Evolutionary conservation across 164 flowering plant species (phyloP).

Genomic region (Annona cherimola): DNA sequence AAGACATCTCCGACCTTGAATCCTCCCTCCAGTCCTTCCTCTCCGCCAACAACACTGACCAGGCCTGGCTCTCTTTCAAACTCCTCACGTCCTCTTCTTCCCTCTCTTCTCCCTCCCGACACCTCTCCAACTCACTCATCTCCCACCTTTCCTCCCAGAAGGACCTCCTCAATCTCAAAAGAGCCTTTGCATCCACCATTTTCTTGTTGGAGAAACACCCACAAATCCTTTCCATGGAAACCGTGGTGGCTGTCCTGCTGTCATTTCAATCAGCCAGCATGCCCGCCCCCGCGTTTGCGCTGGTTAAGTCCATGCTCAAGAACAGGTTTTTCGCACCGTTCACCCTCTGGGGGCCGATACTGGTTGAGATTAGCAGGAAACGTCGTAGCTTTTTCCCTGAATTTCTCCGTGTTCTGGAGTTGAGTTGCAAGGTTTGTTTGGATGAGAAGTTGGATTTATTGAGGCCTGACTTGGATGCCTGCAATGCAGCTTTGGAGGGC

Average conservation of each 20-base stretch:
- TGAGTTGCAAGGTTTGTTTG: conserved; percentile 64
- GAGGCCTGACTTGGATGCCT: conserved; percentile 67
- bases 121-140: conserved; percentile 64
- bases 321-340: conserved; percentile 71
- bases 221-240: conserved; percentile 33
- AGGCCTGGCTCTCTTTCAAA: conserved; percentile 94
- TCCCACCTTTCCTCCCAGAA: conserved; percentile 52
- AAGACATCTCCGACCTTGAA: conserved; percentile 36
- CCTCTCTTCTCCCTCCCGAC: conserved; percentile 49
- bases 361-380: conserved; percentile 63
- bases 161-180: conserved; percentile 64
- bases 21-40: conserved; percentile 47
- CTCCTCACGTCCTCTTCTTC: conserved; percentile 32
- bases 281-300: conserved; percentile 74
- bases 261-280: conserved; percentile 48
- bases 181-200: conserved; percentile 77
- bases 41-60: conserved; percentile 49
- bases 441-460: conserved; percentile 72
- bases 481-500: conserved; percentile 84
- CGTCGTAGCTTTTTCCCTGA: conserved; percentile 50
- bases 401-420: conserved; percentile 58
- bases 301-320: conserved; percentile 68
- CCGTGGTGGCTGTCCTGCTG: conserved; percentile 39
- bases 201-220: conserved; percentile 68
- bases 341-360: conserved; percentile 54